Evolutionary conservation across 169 alveolate genomes (phyloP), one percentile per base, ranked within the genome.

Genomic region (Plasmodium gallinaceum): DNA sequence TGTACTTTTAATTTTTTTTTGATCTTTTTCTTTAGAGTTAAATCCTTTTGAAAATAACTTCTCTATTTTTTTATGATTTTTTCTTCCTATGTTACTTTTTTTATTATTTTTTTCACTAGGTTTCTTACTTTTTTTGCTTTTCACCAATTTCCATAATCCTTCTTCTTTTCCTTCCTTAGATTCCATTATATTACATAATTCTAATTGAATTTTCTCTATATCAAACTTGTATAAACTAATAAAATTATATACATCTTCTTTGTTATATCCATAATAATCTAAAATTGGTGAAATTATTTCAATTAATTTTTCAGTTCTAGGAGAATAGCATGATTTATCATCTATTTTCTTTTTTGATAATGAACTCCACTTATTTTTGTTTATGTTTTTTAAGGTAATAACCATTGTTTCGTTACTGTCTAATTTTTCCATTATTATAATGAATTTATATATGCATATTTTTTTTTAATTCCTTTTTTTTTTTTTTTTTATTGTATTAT

Each of bases 231-330:
- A 83, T 37, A 70, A 68, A 57, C 91, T 83, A 18, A 83, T 70
- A 70, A 83, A 83, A 46, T 83, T 70, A 20, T 70, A 83, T 16
- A 83, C 85, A 58, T 83, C 91, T 46, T 83, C 91, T 51, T 70
- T 83, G 43, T 83, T 83, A 70, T 83, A 83, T 26, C 91, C 91
- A 83, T 83, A 83, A 32, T 83, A 70, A 60, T 83, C 85, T 62
- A 83, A 72, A n/a, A 83, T 83, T n/a, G 91, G 91, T 26, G 83
- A 83, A n/a, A 83, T 70, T 37, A 70, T 48, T 24, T 83, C 91
- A 24, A 83, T 83, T 58, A 83, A 58, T 58, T 83, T 83, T 83
- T 83, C 91, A 37, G 85, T 69, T 69, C 91, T 66, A 12, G 91
- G 91, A n/a, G 91, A 83, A 51, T 78, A 78, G 39, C 89, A 64